Conservation (phyloP, 2,329 filamentous ascomycete species). For the Fusarium camptoceras region DNA sequence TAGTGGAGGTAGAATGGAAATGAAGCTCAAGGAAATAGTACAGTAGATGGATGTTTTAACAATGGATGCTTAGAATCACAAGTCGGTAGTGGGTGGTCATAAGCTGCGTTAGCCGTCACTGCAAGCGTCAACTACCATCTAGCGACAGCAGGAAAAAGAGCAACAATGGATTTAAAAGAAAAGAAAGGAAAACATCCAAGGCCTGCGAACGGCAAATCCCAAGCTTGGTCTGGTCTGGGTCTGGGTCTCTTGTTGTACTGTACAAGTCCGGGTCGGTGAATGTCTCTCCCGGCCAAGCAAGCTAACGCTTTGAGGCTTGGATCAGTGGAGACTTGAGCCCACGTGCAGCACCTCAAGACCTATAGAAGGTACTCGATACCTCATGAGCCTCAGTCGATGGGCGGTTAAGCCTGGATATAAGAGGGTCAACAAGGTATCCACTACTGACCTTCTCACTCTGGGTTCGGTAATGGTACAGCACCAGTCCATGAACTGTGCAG, state of each 20-base stretch:
- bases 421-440: neutral
- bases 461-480: neutral
- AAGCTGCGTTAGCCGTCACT: constrained; percentile 31
- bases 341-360: constrained; percentile 3
- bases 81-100: neutral
- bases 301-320: constrained; percentile 34
- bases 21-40: constrained; percentile 10
- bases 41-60: constrained; percentile 1
- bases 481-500: neutral
- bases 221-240: constrained; percentile 2
- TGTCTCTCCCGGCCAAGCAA: constrained; percentile 29
- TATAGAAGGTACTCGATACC: constrained; percentile 15
- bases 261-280: constrained; percentile 35
- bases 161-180: constrained; percentile 5
- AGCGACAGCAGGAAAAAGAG: constrained; percentile 8
- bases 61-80: constrained; percentile 13
- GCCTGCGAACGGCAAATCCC: constrained; percentile 19
- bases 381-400: neutral
- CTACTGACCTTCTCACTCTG: neutral
- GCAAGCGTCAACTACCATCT: constrained; percentile 26
- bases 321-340: constrained; percentile 11
- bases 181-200: constrained; percentile 11
- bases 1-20: neutral
- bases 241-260: constrained; percentile 31
- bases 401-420: neutral